Evolutionary conservation across 257 asterid species (phyloP).

Genomic region (Jacaranda copaia): DNA sequence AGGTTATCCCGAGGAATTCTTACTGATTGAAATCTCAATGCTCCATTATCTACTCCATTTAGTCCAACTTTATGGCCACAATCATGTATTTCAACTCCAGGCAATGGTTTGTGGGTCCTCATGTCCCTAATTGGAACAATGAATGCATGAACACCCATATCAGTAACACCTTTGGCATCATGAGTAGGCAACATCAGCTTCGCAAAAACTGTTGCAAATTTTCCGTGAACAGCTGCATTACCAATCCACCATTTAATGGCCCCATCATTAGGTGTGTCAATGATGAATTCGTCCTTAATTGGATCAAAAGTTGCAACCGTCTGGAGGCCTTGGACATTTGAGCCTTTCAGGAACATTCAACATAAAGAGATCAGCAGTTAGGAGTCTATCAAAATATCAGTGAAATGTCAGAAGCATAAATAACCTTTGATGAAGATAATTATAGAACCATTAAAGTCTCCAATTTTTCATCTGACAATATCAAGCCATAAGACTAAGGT

Average conservation of each 20-base stretch:
- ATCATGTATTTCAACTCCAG: slow-evolving; percentile 91
- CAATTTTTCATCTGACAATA: neutral
- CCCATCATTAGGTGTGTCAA: slow-evolving; percentile 94
- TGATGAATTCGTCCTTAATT: slow-evolving; percentile 75
- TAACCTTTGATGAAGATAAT: slow-evolving; percentile 6
- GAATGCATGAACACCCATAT: slow-evolving; percentile 98
- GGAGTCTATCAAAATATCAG: neutral
- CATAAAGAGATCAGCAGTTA: slow-evolving; percentile 29
- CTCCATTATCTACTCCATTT: slow-evolving; percentile 97
- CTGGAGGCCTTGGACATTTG: slow-evolving; percentile 97
- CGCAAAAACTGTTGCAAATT: slow-evolving; percentile 96
- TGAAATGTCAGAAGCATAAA: slow-evolving; percentile 17
- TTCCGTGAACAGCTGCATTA: slow-evolving; percentile 98
- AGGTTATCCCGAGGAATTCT: slow-evolving; percentile 93
- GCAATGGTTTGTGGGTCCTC: slow-evolving; percentile 68
- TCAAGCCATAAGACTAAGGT: neutral
- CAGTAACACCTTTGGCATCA: slow-evolving; percentile 72
- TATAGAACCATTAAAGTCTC: neutral
- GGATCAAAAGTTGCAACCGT: slow-evolving; percentile 91
- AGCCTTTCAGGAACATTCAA: slow-evolving; percentile 59
- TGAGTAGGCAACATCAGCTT: slow-evolving; percentile 84
- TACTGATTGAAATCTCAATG: slow-evolving; percentile 79
- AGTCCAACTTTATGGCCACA: slow-evolving; percentile 97
- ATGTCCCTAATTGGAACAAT: slow-evolving; percentile 90
- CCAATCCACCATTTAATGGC: slow-evolving; percentile 99